A percentile compares a stretch with the other conserved stretches of the same genome.
phyloP scores from a whole-genome alignment of 495 filamentous ascomycete species.

The Trichoderma erinaceum region DNA sequence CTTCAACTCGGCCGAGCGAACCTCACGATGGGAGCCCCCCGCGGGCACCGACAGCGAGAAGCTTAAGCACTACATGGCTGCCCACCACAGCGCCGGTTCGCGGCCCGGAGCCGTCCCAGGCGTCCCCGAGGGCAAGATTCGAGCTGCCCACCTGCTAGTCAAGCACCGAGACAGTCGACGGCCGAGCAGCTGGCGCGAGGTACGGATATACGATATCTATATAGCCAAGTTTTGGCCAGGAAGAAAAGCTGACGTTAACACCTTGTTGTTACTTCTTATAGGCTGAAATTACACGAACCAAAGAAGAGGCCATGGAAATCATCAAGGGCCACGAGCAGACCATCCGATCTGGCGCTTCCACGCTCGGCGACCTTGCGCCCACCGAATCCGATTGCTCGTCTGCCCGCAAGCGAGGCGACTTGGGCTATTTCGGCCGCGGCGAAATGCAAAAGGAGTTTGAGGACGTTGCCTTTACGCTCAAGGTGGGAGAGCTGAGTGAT shows the following conservation, averaged over 20 bases:
- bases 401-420: slow-evolving; percentile 85
- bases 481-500: slow-evolving; percentile 75
- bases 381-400: slow-evolving; percentile 93
- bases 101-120: slow-evolving; percentile 36
- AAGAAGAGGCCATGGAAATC: slow-evolving; percentile 76
- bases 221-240: too few relatives aligned
- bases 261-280: slow-evolving; percentile 16
- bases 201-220: slow-evolving; percentile 19
- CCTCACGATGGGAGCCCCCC: slow-evolving; percentile 93
- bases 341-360: slow-evolving; percentile 61
- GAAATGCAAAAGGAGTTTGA: slow-evolving; percentile 99
- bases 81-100: slow-evolving; percentile 59
- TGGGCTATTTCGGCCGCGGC: slow-evolving; percentile 87
- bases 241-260: too few relatives aligned
- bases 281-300: slow-evolving; percentile 76
- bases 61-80: slow-evolving; percentile 87
- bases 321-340: slow-evolving; percentile 64
- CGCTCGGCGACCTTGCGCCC: slow-evolving; percentile 72
- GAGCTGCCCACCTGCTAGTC: slow-evolving; percentile 81
- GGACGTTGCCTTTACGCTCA: slow-evolving; percentile 81
- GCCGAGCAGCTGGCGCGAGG: slow-evolving; percentile 85
- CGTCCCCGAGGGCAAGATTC: slow-evolving; percentile 74
- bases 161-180: slow-evolving; percentile 85
- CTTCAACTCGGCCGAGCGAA: slow-evolving; percentile 76
- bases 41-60: slow-evolving; percentile 77